Evolutionary conservation across 768 basidiomycete genomes (phyloP).

Genomic region (Artomyces pyxidatus): DNA sequence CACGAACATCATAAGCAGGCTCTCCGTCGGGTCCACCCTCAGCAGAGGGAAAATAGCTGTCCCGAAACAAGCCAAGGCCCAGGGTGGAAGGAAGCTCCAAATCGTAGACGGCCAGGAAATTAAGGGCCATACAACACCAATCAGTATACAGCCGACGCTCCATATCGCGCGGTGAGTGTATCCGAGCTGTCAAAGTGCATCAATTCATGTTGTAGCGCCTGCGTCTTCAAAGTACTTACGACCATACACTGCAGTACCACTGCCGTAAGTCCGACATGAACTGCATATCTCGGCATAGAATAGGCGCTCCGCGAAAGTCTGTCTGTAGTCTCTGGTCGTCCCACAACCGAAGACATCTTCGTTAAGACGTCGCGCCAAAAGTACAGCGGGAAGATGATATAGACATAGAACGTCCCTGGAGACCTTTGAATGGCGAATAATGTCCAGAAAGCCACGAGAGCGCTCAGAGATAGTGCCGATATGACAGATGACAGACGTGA

Average conservation of each 20-base stretch:
- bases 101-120: constrained; percentile 36
- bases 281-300: constrained; percentile 11
- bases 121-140: constrained; percentile 62
- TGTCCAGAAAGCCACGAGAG: constrained; percentile 30
- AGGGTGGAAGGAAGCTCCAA: constrained; percentile 27
- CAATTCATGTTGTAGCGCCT: background rate
- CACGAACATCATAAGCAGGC: constrained; percentile 48
- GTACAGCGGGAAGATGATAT: constrained; percentile 65
- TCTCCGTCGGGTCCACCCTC: constrained; percentile 65
- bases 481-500: background rate
- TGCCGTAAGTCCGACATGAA: constrained; percentile 28
- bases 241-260: constrained; percentile 60
- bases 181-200: constrained; percentile 37
- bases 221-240: constrained; percentile 33
- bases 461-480: constrained; percentile 14
- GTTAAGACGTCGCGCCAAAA: constrained; percentile 57
- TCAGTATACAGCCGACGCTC: constrained; percentile 54
- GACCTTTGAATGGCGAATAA: constrained; percentile 56
- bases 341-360: background rate
- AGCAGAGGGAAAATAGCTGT: constrained; percentile 65
- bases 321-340: no score
- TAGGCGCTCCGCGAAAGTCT: no score
- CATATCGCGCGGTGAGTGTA: constrained; percentile 68
- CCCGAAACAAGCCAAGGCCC: constrained; percentile 43
- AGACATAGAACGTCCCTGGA: constrained; percentile 69